Conservation (phyloP, 75 land plant species). For the Selaginella moellendorffii region DNA sequence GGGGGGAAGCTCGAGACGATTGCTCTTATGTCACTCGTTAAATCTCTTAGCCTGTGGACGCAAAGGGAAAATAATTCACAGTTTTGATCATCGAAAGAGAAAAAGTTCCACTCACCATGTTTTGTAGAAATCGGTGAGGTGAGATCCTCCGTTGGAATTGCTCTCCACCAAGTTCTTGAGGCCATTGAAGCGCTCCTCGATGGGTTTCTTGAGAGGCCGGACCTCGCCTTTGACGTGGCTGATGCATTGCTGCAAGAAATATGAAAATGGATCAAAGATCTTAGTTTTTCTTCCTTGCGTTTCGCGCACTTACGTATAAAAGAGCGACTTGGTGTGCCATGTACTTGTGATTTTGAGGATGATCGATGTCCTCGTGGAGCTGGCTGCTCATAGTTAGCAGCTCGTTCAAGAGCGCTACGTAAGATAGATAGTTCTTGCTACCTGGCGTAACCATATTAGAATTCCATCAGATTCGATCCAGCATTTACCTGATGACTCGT, state of each 20-base stretch:
- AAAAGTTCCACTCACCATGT: not conserved
- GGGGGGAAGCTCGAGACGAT: not conserved
- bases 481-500: not conserved
- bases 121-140: not conserved
- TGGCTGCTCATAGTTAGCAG: conserved; percentile 4
- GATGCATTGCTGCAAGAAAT: conserved; percentile 5
- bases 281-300: no score
- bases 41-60: conserved; percentile 3
- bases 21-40: not conserved
- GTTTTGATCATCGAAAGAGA: no score
- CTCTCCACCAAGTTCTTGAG: not conserved
- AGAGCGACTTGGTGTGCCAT: conserved; percentile 11
- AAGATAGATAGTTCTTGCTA: not conserved
- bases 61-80: no score
- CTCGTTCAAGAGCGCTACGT: not conserved
- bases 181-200: conserved; percentile 3
- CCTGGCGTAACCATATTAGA: conserved; percentile 5
- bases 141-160: not conserved
- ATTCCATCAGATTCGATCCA: not conserved
- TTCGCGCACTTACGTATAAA: conserved; percentile 7
- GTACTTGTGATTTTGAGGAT: conserved; percentile 8
- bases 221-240: conserved; percentile 3
- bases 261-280: not conserved
- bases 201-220: not conserved
- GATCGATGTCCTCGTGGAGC: conserved; percentile 3